A percentile compares a stretch with the other conserved stretches of the same genome.
Evolutionary conservation across 768 basidiomycete species (phyloP).

Genomic region (Ramaria rubella): DNA sequence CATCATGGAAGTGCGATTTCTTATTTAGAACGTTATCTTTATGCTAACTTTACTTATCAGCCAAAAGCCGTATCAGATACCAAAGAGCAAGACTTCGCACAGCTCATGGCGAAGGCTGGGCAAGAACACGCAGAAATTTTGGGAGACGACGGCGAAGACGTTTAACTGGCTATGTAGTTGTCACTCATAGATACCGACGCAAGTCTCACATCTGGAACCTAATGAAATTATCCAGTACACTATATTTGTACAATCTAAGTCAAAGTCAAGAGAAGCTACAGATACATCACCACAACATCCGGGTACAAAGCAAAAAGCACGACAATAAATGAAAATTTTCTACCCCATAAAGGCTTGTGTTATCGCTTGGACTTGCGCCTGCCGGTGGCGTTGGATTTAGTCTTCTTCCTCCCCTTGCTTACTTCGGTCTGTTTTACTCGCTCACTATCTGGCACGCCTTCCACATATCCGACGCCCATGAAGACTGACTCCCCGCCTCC

Average conservation of each 20-base stretch:
- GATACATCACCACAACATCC: too few species aligned
- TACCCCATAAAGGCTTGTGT: too few species aligned
- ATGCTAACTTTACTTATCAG: conserved; percentile 33
- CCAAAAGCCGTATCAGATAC: conserved; percentile 97
- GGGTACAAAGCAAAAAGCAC: too few species aligned
- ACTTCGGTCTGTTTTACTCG: not conserved
- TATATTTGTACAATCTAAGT: too few species aligned
- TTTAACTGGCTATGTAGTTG: too few species aligned
- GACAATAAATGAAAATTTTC: too few species aligned
- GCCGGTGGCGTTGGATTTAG: not conserved
- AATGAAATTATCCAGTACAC: too few species aligned
- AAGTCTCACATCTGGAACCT: too few species aligned
- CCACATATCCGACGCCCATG: conserved; percentile 63
- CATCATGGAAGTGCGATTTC: conserved; percentile 77
- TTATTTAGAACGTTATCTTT: not conserved
- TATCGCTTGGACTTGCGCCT: not conserved
- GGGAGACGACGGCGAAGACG: conserved; percentile 89
- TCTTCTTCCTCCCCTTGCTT: not conserved
- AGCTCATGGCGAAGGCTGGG: conserved; percentile 92
- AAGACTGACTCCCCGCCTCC: conserved; percentile 65
- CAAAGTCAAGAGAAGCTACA: too few species aligned
- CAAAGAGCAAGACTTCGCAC: conserved; percentile 94
- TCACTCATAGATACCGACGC: too few species aligned
- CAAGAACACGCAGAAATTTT: conserved; percentile 94
- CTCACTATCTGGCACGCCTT: conserved; percentile 33